These are phyloP conservation scores for Perkinsus marinus DNA, from an alignment of 169 alveolate genomes.

Conservation along the genomic window DNA sequence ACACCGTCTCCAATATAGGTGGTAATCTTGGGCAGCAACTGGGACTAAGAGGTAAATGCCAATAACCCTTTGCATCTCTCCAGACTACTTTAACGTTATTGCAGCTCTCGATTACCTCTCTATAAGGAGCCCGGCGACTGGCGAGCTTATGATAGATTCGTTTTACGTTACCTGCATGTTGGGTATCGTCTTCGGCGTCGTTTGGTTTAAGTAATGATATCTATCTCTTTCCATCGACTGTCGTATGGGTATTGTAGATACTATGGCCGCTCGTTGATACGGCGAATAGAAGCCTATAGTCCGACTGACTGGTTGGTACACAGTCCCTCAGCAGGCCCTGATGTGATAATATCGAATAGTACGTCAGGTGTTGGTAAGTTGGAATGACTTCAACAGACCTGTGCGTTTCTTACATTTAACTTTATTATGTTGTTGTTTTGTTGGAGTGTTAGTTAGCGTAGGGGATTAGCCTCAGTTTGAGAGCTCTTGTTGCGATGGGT, in stretches of 20 bases:
- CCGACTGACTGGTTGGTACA: not conserved
- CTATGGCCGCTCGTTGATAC: not conserved
- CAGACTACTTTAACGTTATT: not conserved
- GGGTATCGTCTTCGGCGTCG: not conserved
- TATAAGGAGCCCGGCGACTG: not conserved
- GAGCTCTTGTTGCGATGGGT: slow-evolving; percentile 6
- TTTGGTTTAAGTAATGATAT: not conserved
- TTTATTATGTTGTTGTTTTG: not conserved
- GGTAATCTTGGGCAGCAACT: not conserved
- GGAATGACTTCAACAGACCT: not conserved
- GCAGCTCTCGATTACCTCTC: not conserved
- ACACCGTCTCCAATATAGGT: slow-evolving; percentile 56
- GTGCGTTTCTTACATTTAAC: not conserved
- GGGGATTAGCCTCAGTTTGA: no score
- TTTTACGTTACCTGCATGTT: not conserved
- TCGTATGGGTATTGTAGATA: not conserved
- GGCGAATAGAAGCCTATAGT: not conserved
- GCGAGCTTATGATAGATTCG: not conserved
- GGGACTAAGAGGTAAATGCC: not conserved
- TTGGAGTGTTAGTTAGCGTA: not conserved
- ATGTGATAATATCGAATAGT: not conserved
- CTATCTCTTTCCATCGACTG: not conserved
- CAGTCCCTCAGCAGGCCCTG: not conserved
- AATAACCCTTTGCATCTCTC: not conserved
- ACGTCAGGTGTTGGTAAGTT: slow-evolving; percentile 5